Base-by-base conservation (phyloP, 1,284 basidiomycete species). In the Fistulina hepatica region DNA sequence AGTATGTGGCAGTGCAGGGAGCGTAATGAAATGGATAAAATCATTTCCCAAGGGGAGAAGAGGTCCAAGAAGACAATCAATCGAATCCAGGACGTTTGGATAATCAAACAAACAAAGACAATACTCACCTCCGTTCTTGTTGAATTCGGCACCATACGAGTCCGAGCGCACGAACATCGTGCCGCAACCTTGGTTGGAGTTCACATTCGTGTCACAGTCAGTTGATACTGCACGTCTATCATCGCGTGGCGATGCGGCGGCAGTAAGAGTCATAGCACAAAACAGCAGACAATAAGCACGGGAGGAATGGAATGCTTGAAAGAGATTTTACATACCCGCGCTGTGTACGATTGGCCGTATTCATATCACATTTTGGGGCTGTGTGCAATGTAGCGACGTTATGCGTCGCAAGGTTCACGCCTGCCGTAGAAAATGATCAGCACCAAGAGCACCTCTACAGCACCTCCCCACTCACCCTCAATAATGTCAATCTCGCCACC, bases 101-200 rank as follows among this genome's bases (percentile, higher is more conserved):
- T n/a, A n/a, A n/a, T n/a, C n/a, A n/a, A n/a, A n/a, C n/a, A n/a
- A n/a, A n/a, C n/a, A n/a, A n/a, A n/a, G n/a, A n/a, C n/a, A n/a
- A n/a, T n/a, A n/a, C n/a, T n/a, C n/a, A 31, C 76, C 76, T 16
- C 62, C 59, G 23, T 52, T 54, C 5, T 41, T 38, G 53, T 79
- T 79, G 58, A 76, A 72, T 16, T 45, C 48, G 19, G 54, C 15
- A 10, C 76, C 76, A 46, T 67, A 76, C 15, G 72, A 66, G n/a
- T 52, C 56, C 10, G 52, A 41, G 12, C 58, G 56, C 12, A 48
- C 53, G 47, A 73, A 67, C 13, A 54, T 50, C 25, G 71, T 69
- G 32, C 74, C 73, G 51, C 79, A 81, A n/a, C 77, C 78, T 48
- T 69, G 63, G 49, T 81, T 80, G 49, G 48, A 61, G 48, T 73